Conservation (phyloP, 1,284 basidiomycete genomes). For the Inonotus obliquus region DNA sequence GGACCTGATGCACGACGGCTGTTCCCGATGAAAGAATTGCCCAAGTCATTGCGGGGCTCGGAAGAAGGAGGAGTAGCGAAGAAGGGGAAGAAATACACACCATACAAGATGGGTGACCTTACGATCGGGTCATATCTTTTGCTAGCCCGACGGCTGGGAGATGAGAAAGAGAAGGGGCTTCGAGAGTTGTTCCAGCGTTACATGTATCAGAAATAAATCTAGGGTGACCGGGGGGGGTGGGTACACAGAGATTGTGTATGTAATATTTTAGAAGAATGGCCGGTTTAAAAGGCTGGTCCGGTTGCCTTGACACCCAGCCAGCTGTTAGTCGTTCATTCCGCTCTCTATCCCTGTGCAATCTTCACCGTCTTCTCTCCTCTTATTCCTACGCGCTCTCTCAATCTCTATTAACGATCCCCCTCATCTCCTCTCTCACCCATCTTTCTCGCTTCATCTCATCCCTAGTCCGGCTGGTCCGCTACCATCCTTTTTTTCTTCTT, state of each 20-base stretch:
- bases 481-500: constrained; percentile 17
- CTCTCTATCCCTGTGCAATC: neutral
- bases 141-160: constrained; percentile 61
- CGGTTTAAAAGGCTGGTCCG: constrained; percentile 16
- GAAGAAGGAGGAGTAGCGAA: constrained; percentile 26
- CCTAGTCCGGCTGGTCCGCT: constrained; percentile 15
- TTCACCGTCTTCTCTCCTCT: neutral
- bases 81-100: constrained; percentile 52
- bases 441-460: constrained; percentile 8
- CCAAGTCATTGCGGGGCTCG: constrained; percentile 47
- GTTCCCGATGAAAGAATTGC: constrained; percentile 65
- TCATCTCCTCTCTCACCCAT: neutral
- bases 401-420: neutral
- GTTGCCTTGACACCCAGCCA: constrained; percentile 64
- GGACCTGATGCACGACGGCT: constrained; percentile 34
- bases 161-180: constrained; percentile 51
- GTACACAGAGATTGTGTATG: neutral
- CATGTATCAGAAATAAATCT: constrained; percentile 61
- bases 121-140: constrained; percentile 77
- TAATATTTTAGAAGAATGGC: neutral
- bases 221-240: constrained; percentile 1
- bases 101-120: constrained; percentile 68
- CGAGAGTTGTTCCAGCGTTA: constrained; percentile 60
- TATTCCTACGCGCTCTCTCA: neutral
- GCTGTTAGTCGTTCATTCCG: neutral